Evolutionary conservation across 768 basidiomycete genomes (phyloP).

Genomic region (Hirschioporus abietinus): DNA sequence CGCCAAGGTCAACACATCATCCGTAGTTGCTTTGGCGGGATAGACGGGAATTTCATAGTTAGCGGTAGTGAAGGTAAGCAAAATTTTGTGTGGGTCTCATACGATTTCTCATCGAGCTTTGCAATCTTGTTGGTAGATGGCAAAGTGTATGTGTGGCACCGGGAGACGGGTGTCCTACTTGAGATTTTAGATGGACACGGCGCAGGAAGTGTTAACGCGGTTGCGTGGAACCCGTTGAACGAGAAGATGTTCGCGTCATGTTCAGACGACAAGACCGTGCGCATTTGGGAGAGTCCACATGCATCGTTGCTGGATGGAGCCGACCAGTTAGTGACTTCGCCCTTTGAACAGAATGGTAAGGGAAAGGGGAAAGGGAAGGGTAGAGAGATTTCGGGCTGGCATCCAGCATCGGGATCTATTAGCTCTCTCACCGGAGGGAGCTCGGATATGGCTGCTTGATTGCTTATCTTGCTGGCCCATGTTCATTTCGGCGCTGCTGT

Average conservation of each 20-base stretch:
- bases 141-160: conserved; percentile 94
- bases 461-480: not conserved
- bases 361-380: conserved; percentile 62
- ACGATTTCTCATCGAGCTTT: not conserved
- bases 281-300: conserved; percentile 74
- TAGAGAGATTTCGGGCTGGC: not conserved
- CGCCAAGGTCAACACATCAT: conserved; percentile 81
- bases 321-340: conserved; percentile 6
- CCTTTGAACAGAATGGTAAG: conserved; percentile 40
- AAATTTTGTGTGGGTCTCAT: conserved; percentile 6
- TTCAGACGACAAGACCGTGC: conserved; percentile 86
- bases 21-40: conserved; percentile 90
- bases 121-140: conserved; percentile 53
- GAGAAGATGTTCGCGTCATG: conserved; percentile 94
- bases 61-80: conserved; percentile 91
- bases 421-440: not conserved
- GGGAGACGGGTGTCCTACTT: conserved; percentile 75
- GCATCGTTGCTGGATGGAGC: conserved; percentile 12
- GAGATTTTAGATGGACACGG: conserved; percentile 87
- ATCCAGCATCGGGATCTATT: not conserved
- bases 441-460: not conserved
- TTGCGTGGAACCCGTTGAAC: conserved; percentile 92
- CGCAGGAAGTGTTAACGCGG: conserved; percentile 88
- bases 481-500: not conserved
- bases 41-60: conserved; percentile 81